Conservation (phyloP, 2,329 filamentous ascomycete species). For the Leptosphaerulina australis region DNA sequence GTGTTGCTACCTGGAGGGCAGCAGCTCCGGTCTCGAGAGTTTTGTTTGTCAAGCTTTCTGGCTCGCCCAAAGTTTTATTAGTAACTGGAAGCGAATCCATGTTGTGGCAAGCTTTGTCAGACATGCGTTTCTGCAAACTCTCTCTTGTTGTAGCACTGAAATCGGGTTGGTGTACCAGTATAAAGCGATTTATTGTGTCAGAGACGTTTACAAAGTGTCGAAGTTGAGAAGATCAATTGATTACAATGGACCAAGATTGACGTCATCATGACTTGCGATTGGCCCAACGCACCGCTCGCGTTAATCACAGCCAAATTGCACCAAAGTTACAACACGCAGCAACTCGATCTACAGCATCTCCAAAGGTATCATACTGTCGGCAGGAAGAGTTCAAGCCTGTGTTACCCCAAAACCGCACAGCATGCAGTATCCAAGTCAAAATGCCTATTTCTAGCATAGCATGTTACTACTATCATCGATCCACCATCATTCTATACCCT, state of each 20-base stretch:
- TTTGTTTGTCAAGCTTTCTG: conserved; percentile 61
- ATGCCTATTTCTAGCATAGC: no score
- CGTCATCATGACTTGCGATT: conserved; percentile 20
- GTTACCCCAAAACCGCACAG: not conserved
- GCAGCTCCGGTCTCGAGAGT: conserved; percentile 67
- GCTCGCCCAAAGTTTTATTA: conserved; percentile 56
- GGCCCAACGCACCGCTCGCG: not conserved
- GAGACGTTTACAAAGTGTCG: not conserved
- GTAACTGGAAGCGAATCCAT: conserved; percentile 49
- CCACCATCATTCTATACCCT: no score
- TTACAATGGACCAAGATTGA: conserved; percentile 6
- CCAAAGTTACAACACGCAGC: not conserved
- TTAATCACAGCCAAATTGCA: not conserved
- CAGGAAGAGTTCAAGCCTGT: not conserved
- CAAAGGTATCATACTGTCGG: no score
- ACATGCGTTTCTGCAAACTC: no score
- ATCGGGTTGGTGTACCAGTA: no score
- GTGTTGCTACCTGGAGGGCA: conserved; percentile 58
- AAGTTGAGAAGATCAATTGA: conserved; percentile 2
- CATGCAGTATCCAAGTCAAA: no score
- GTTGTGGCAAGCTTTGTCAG: conserved; percentile 8
- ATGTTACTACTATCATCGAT: no score
- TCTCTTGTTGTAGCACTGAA: no score
- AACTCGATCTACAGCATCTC: not conserved
- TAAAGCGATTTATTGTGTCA: not conserved